Base-by-base conservation (phyloP, 2,329 filamentous ascomycete genomes). In the Calycina herbarum region DNA sequence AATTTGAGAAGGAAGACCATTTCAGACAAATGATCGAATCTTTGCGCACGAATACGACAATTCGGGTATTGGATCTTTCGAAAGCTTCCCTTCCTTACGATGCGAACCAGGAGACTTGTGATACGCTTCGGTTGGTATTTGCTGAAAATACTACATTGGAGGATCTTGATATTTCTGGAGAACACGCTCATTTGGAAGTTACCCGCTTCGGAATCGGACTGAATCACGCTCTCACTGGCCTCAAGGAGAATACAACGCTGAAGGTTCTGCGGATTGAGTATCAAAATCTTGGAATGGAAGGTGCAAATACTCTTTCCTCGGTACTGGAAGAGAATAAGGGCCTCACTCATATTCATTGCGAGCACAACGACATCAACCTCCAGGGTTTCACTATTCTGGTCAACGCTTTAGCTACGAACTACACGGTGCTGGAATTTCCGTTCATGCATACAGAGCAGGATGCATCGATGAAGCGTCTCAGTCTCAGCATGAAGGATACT, bases 281-380 rank as follows among this genome's bases (percentile, higher is more conserved):
- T 73, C 89, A 92, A 77, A 88, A 86, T 68, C 82, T 92, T 6
- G 89, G 89, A 3, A 76, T 90, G 27, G 87, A 89, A 76, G 89
- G 89, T 38, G 89, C 89, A 3, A 90, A 85, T 72, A 89, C 88
- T 0, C 79, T 92, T 42, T 86, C 89, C 1, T 88, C 89, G 20
- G 88, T 92, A 17, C 78, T 92, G 42, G 86, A 89, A 71, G 82
- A 82, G 67, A 92, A 92, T 71, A 80, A 77, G 1, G 85, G 83
- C 1, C 78, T 92, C 5, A 81, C 83, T 31, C 86, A 91, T 73
- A 81, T 92, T 5, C 82, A 90, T 71, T 92, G 89, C 75, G 88
- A 89, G 68, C 87, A 89, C 75, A 92, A 92, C 72, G 86, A 87
- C 63, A 89, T 91, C 64, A 88, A 87, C 57, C 80, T 91, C n/a